Conservation (phyloP, 345 rosid species). For the Orychophragmus violaceus region DNA sequence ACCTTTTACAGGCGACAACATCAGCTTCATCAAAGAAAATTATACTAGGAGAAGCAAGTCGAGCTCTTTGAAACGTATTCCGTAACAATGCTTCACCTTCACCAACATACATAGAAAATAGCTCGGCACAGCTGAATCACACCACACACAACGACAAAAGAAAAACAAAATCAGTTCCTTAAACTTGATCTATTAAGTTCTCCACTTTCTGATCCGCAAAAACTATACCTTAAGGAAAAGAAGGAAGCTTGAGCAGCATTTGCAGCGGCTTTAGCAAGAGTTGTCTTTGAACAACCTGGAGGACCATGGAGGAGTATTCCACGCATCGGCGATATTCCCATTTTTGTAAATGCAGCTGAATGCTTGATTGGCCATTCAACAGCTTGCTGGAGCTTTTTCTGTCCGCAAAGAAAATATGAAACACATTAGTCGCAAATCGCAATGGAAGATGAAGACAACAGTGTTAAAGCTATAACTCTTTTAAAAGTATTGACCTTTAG, state of each 20-base stretch:
- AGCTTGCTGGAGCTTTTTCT: constrained; percentile 85
- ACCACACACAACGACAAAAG: too few relatives aligned
- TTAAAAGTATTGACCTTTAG: constrained; percentile 71
- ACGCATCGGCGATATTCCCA: constrained; percentile 78
- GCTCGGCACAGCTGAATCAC: constrained; percentile 49
- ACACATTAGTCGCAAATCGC: not conserved
- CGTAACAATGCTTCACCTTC: constrained; percentile 95
- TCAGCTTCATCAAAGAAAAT: constrained; percentile 95
- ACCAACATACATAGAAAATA: constrained; percentile 95
- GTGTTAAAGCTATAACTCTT: not conserved
- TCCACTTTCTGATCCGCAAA: too few relatives aligned
- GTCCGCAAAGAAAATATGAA: constrained; percentile 21
- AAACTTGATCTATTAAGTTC: too few relatives aligned
- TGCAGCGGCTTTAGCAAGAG: constrained; percentile 94
- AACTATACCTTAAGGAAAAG: constrained; percentile 48
- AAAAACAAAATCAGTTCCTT: too few relatives aligned
- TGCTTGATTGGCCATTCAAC: constrained; percentile 97
- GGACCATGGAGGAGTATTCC: constrained; percentile 95
- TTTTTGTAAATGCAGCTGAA: constrained; percentile 55
- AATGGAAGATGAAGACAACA: not conserved
- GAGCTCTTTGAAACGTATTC: constrained; percentile 81
- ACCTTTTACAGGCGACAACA: constrained; percentile 83
- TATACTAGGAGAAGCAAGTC: constrained; percentile 91
- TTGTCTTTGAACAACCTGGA: constrained; percentile 99
- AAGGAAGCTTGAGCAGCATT: constrained; percentile 90